A percentile compares a stretch with the other conserved stretches of the same genome.
Evolutionary conservation across 2,329 filamentous ascomycete genomes (phyloP).

Genomic region (Mycosphaerella arachidis): DNA sequence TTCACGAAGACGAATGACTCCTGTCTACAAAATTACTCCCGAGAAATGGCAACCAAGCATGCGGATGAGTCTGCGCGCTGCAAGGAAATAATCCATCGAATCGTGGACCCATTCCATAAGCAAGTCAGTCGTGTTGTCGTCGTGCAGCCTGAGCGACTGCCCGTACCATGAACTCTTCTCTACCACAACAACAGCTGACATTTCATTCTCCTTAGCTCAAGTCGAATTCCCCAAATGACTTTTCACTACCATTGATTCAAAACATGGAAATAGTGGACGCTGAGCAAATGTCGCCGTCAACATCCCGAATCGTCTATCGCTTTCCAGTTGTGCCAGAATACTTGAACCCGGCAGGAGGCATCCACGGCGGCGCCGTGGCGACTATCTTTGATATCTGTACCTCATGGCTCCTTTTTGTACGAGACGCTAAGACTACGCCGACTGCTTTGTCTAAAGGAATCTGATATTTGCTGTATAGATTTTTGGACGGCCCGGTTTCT

Average conservation of each 20-base stretch:
- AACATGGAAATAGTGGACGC: slow-evolving; percentile 19
- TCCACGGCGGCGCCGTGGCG: slow-evolving; percentile 24
- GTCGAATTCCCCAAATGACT: slow-evolving; percentile 14
- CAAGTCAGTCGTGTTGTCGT: neutral
- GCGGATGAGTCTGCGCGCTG: neutral
- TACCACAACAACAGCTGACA: neutral
- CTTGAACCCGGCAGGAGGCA: slow-evolving; percentile 20
- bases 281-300: slow-evolving; percentile 11
- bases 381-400: slow-evolving; percentile 24
- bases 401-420: slow-evolving; percentile 15
- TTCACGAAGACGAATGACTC: too few relatives aligned
- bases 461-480: neutral
- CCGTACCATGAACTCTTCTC: too few relatives aligned
- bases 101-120: neutral
- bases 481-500: slow-evolving; percentile 22
- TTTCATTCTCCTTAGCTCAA: slow-evolving; percentile 2
- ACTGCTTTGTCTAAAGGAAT: neutral
- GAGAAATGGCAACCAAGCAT: neutral
- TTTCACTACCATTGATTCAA: slow-evolving; percentile 19
- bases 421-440: neutral
- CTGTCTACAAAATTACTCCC: too few relatives aligned
- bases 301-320: slow-evolving; percentile 16
- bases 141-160: too few relatives aligned
- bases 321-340: slow-evolving; percentile 24
- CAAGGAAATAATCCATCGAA: neutral